Base-by-base conservation (phyloP, 2,329 filamentous ascomycete species). In the Chaetomium olivaceum region DNA sequence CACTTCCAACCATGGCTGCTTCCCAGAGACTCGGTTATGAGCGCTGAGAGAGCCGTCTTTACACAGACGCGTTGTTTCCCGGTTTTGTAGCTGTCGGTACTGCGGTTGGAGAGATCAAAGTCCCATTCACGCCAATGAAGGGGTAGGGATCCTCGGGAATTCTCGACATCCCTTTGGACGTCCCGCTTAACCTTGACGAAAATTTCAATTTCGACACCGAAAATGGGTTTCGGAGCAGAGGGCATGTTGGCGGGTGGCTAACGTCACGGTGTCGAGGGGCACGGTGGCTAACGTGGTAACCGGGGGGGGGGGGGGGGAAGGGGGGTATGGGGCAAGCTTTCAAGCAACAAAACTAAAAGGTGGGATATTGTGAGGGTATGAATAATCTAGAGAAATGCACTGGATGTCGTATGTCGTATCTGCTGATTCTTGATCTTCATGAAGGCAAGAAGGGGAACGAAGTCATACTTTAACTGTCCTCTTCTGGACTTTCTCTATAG, bases 191-290 rank as follows among this genome's bases (percentile, higher is more conserved):
- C 23, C 31, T 54, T 61, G 58, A 61, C 48, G 21, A 61, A 61
- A 16, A 52, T 54, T 21, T 61, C 58, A 21, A 61, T 61, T 50
- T 61, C 58, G 31, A 61, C 4, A 5, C 58, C 58, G n/a, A 61
- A 61, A 2, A 61, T 36, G 31, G 58, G 58, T 29, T 31, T 48
- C 7, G 39, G 55, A 14, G 51, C 25, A 16, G 51, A 16, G 3
- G 21, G 23, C 55, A 43, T 43, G 33, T 43, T 58, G 55, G 21
- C 25, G 54, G 33, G 27, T 21, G 29, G 31, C 29, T 12, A 33
- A 36, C 16, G 29, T 29, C 27, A 29, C 27, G 27, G 27, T n/a
- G 23, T 29, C 9, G 2, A 56, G 6, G 16, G n/a, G n/a, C n/a
- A n/a, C n/a, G n/a, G n/a, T n/a, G n/a, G n/a, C n/a, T n/a, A n/a